Conservation (phyloP, 345 rosid genomes). For the Lepidium sativum region DNA sequence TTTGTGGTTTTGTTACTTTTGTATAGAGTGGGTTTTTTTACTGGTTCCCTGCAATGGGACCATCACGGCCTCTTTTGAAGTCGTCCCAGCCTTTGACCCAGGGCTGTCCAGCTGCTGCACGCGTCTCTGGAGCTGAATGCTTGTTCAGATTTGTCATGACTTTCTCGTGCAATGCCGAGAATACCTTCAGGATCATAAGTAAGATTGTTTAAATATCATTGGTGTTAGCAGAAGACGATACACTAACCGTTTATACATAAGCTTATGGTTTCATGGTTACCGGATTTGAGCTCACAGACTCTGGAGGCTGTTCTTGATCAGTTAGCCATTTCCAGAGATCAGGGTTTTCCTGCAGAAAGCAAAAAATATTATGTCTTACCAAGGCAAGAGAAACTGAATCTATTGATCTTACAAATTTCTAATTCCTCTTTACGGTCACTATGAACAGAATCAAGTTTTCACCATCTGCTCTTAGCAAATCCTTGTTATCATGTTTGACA, state of each 20-base stretch:
- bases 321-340: constrained; percentile 89
- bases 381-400: not conserved
- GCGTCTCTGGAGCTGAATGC: constrained; percentile 29
- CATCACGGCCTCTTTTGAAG: constrained; percentile 31
- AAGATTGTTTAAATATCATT: not conserved
- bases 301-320: constrained; percentile 83
- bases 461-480: not conserved
- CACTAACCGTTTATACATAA: not conserved
- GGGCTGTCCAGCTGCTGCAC: constrained; percentile 27
- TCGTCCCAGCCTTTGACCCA: constrained; percentile 37
- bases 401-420: not conserved
- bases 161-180: constrained; percentile 54
- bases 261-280: no score
- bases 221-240: not conserved
- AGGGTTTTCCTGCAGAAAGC: constrained; percentile 69
- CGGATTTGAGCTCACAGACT: constrained; percentile 55
- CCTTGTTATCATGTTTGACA: not conserved
- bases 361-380: not conserved
- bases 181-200: constrained; percentile 40
- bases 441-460: not conserved
- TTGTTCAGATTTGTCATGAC: constrained; percentile 38
- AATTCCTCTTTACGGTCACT: not conserved
- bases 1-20: not conserved
- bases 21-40: not conserved
- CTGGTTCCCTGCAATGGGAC: constrained; percentile 30